Evolutionary conservation across 2,329 filamentous ascomycete genomes (phyloP), one percentile per base, ranked within the genome.

Genomic region (Trichoderma brevicompactum): DNA sequence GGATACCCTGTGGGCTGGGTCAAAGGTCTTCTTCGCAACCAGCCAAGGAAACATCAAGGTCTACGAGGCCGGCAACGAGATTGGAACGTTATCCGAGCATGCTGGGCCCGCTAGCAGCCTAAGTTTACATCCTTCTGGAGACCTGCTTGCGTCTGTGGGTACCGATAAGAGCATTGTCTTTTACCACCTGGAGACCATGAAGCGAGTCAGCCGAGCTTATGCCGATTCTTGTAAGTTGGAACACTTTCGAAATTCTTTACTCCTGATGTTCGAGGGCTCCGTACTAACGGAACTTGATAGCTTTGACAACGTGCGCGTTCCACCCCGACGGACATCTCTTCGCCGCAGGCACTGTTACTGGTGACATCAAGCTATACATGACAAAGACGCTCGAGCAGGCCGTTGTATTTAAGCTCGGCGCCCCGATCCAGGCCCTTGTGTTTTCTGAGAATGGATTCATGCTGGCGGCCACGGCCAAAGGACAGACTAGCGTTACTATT

Each of bases 371-470:
- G 76, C 86, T 99, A 61, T 98, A 91, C 79, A 91, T 97, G 78
- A 89, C 93, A 70, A 94, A 91, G 77, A 91, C 87, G 0, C 90
- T 93, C 43, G 86, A 89, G 67, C 85, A 88, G 69, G 92, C 92
- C 34, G 92, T 92, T 34, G 88, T 86, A 64, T 97, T 96, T 77
- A 81, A 79, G 19, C 79, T 90, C 1, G 86, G 85, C 7, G 87
- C 88, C 0, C 88, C 93, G 0, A 85, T 97, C 3, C 87, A 91
- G 71, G 86, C 88, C 10, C 80, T 99, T 46, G 84, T 86, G 66
- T 99, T 99, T 79, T 97, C 94, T 0, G 95, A 99, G 77, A 99
- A 99, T 72, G 95, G 95, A 28, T 97, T 92, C 72, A 98, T 94
- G 92, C 89, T 99, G 69, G 94, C 94, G 1, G 91, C 92, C 5